Evolutionary conservation across 2,329 filamentous ascomycete species (phyloP).

Genomic region (Pseudogymnoascus sp.): DNA sequence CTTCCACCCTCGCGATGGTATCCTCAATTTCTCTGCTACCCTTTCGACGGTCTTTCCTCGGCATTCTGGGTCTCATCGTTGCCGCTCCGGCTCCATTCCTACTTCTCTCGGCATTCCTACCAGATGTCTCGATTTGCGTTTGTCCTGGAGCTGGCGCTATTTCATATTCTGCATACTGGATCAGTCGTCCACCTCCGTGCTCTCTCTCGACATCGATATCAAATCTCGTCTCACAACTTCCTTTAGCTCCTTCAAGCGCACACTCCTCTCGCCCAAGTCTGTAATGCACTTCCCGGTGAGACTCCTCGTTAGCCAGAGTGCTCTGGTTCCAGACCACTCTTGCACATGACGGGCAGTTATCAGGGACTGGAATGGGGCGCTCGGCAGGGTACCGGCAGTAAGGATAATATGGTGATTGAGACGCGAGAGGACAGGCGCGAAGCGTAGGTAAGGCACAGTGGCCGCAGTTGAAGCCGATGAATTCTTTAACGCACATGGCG

Average conservation of each 20-base stretch:
- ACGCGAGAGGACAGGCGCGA: constrained; percentile 34
- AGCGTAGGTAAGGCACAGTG: constrained; percentile 37
- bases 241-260: background rate
- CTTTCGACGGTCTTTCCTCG: background rate
- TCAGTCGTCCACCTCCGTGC: background rate
- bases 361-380: constrained; percentile 18
- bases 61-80: background rate
- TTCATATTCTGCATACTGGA: background rate
- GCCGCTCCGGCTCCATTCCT: background rate
- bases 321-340: constrained; percentile 26
- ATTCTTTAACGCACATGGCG: constrained; percentile 42
- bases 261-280: background rate
- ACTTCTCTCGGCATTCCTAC: background rate
- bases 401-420: constrained; percentile 22
- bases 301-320: constrained; percentile 5
- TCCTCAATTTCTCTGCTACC: constrained; percentile 5
- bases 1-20: constrained; percentile 1
- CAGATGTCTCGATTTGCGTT: background rate
- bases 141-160: background rate
- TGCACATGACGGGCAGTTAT: constrained; percentile 25
- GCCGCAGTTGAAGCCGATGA: constrained; percentile 41
- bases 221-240: background rate
- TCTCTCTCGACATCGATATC: constrained; percentile 1
- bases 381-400: constrained; percentile 23
- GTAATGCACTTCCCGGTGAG: background rate